A percentile compares a stretch with the other conserved stretches of the same genome.
These are phyloP conservation scores for Lactifluus subvellereus DNA, from an alignment of 768 basidiomycete genomes.

Conservation along the genomic window DNA sequence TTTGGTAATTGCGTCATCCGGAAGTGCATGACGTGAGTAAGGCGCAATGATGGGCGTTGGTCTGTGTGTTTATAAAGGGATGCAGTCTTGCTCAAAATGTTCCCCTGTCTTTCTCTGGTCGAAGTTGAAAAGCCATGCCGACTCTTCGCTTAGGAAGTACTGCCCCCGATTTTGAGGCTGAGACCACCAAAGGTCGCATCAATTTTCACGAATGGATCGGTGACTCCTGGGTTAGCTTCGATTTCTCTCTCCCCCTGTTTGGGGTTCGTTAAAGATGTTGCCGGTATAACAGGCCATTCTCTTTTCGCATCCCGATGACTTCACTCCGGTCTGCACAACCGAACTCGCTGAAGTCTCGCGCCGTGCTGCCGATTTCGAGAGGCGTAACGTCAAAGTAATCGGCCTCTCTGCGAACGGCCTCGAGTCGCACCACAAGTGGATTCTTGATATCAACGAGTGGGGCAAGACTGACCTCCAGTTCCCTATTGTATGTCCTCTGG, in stretches of 20 bases:
- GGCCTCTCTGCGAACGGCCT: slow-evolving; percentile 91
- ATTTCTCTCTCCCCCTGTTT: not conserved
- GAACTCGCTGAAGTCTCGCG: slow-evolving; percentile 96
- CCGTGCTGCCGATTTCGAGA: slow-evolving; percentile 74
- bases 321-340: slow-evolving; percentile 93
- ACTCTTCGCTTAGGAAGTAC: slow-evolving; percentile 76
- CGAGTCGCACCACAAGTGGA: slow-evolving; percentile 80
- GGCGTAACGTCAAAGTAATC: slow-evolving; percentile 88
- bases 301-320: slow-evolving; percentile 93
- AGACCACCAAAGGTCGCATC: slow-evolving; percentile 83
- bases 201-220: slow-evolving; percentile 93
- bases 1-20: slow-evolving; percentile 11
- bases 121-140: slow-evolving; percentile 27
- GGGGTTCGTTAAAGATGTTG: not conserved
- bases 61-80: not conserved
- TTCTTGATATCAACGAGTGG: slow-evolving; percentile 78
- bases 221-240: slow-evolving; percentile 61
- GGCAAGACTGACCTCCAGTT: slow-evolving; percentile 82
- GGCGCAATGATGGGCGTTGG: slow-evolving; percentile 42
- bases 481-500: slow-evolving; percentile 67
- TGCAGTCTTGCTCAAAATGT: not conserved
- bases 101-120: not conserved
- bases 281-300: slow-evolving; percentile 54
- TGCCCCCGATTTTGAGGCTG: slow-evolving; percentile 88
- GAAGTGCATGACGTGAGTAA: slow-evolving; percentile 49